Conservation (phyloP, 2,329 filamentous ascomycete species). For the Ophiostoma sp. region DNA sequence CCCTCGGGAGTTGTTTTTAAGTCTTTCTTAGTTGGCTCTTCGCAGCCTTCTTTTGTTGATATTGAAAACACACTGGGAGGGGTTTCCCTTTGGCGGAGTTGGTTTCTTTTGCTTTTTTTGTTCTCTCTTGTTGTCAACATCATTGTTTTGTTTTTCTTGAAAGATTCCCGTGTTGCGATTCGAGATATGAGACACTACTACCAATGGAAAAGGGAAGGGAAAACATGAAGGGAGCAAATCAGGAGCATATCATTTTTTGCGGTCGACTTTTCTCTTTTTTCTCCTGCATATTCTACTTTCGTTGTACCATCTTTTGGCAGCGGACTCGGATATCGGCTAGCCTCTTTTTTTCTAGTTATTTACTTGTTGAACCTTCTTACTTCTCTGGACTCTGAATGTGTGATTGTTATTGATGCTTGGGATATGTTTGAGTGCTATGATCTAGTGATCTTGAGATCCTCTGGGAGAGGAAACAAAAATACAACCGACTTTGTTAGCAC, state of each 20-base stretch:
- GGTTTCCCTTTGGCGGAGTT: slow-evolving; percentile 30
- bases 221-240: slow-evolving; percentile 23
- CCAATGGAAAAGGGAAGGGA: neutral
- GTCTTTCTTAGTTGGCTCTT: slow-evolving; percentile 10
- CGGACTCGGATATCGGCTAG: slow-evolving; percentile 22
- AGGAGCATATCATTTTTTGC: slow-evolving; percentile 25
- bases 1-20: neutral
- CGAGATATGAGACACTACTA: slow-evolving; percentile 21
- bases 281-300: slow-evolving; percentile 24
- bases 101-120: slow-evolving; percentile 16
- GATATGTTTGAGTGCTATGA: neutral
- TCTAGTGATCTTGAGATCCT: neutral
- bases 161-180: slow-evolving; percentile 31
- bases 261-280: neutral
- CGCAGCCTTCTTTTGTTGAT: neutral
- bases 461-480: neutral
- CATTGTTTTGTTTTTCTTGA: slow-evolving; percentile 11
- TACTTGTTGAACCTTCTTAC: neutral
- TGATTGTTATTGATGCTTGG: neutral
- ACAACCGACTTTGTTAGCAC: neutral
- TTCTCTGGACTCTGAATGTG: neutral
- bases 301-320: slow-evolving; percentile 25
- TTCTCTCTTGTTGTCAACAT: neutral
- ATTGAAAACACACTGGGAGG: slow-evolving; percentile 23
- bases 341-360: slow-evolving; percentile 14